Base-by-base conservation (phyloP, 1,139 yeast genomes). In the Tardiomyces digboiensis region DNA sequence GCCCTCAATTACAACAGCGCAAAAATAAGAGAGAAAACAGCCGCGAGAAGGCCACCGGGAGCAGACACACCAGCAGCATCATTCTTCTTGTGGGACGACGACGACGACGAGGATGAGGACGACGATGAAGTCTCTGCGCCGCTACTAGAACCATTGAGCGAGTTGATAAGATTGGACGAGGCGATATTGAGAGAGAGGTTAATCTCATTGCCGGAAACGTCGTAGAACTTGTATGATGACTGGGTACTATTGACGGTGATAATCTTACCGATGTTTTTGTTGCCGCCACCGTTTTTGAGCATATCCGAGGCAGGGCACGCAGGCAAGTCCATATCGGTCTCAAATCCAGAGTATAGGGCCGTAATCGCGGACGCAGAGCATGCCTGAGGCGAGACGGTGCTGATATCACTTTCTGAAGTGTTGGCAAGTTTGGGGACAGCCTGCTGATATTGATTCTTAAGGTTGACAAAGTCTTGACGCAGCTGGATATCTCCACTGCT, bases 401-500 rank as follows among this genome's bases (percentile, higher is more conserved):
- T 45, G 22, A 53, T 49, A 14, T 45, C 43, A 5, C 49, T 50
- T 39, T 22, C 22, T 29, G 26, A 20, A n/a, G 44, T 29, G 3
- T 44, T 39, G 23, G 46, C 40, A 23, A 48, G 43, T 7, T 40
- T 33, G 5, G 33, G 33, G 10, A 26, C 10, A 39, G 53, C 44
- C 38, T 48, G 42, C 42, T 48, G 44, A 45, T 52, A 54, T n/a
- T 56, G 58, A 7, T 45, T 40, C 45, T 54, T 49, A 36, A 66
- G 55, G 45, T 62, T 62, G 39, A 55, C 56, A 50, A 54, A 65
- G 48, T 65, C 70, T 13, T 54, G 46, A 29, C 47, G 50, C 41
- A 56, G 43, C 36, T 56, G 50, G n/a, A 59, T 79, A 55, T 78
- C 72, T 0, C 89, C 91, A 41, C 72, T 67, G 47, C 74, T 74